These are phyloP conservation scores for Aspergillus carbonarius DNA, from an alignment of 2,329 filamentous ascomycete species.

Conservation along the genomic window DNA sequence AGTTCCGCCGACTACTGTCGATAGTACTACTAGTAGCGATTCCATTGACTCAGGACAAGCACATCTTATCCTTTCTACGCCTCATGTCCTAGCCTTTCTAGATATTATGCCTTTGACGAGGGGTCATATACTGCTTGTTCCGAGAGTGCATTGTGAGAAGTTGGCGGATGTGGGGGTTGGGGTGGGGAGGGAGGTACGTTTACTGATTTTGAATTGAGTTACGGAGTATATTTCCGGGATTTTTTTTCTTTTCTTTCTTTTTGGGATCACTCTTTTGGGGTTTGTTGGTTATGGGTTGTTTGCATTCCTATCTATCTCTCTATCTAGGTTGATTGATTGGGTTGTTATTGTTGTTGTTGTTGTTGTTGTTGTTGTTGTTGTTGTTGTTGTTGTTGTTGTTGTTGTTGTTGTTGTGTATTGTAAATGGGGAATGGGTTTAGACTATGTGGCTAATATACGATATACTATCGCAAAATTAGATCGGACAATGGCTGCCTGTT, in stretches of 20 bases:
- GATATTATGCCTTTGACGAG: constrained; percentile 86
- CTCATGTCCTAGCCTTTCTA: constrained; percentile 78
- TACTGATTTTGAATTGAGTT: constrained; percentile 41
- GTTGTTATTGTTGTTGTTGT: not conserved
- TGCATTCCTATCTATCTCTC: too few relatives aligned
- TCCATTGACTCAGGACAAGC: constrained; percentile 18
- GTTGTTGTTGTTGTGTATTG: not conserved
- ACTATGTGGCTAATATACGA: not conserved
- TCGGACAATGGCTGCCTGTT: constrained; percentile 48
- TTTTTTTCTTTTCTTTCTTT: too few relatives aligned
- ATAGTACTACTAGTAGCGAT: not conserved
- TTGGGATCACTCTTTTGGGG: not conserved
- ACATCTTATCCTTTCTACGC: constrained; percentile 72
- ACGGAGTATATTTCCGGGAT: too few relatives aligned
- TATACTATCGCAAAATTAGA: constrained; percentile 22
- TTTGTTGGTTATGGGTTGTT: not conserved
- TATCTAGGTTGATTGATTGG: not conserved
- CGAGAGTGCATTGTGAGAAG: constrained; percentile 74
- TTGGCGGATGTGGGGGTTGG: constrained; percentile 65
- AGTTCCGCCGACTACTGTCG: not conserved
- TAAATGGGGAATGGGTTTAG: not conserved
- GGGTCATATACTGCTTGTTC: constrained; percentile 81
- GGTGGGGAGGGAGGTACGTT: constrained; percentile 67
- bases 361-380: not conserved
- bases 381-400: not conserved